A percentile compares a stretch with the other conserved stretches of the same genome.
phyloP scores from a whole-genome alignment of 2,329 filamentous ascomycete species.

The Fusarium sarcochroum region DNA sequence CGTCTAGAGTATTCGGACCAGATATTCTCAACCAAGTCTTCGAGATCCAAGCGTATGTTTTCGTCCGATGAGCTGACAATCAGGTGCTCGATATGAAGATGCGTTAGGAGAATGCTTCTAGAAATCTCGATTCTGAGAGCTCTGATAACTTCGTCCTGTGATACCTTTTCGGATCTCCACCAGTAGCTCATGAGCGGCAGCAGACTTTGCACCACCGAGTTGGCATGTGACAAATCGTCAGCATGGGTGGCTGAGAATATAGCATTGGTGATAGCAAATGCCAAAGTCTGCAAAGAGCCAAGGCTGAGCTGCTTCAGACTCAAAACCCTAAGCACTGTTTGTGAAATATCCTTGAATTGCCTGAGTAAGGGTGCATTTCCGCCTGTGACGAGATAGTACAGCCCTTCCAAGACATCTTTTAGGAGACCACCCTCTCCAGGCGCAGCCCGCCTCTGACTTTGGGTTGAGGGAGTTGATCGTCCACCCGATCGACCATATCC shows the following conservation, averaged over 20 bases:
- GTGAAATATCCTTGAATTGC: slow-evolving; percentile 69
- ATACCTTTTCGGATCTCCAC: slow-evolving; percentile 80
- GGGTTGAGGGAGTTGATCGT: slow-evolving; percentile 49
- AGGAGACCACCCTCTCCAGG: slow-evolving; percentile 53
- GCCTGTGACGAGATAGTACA: slow-evolving; percentile 74
- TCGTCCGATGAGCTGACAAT: slow-evolving; percentile 59
- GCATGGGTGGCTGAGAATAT: slow-evolving; percentile 76
- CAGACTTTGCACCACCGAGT: slow-evolving; percentile 70
- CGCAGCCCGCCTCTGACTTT: slow-evolving; percentile 49
- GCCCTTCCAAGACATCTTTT: slow-evolving; percentile 68
- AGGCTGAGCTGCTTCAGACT: slow-evolving; percentile 69
- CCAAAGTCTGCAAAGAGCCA: slow-evolving; percentile 76
- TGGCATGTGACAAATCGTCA: slow-evolving; percentile 76
- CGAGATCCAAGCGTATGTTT: slow-evolving; percentile 64
- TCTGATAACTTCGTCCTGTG: slow-evolving; percentile 72
- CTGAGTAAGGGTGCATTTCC: slow-evolving; percentile 77
- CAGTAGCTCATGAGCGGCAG: slow-evolving; percentile 80
- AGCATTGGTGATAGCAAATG: slow-evolving; percentile 82
- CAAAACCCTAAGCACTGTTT: slow-evolving; percentile 72
- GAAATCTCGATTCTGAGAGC: slow-evolving; percentile 83
- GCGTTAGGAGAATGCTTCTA: slow-evolving; percentile 76
- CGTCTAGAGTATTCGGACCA: slow-evolving; percentile 83
- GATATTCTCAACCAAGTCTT: slow-evolving; percentile 78
- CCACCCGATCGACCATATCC: slow-evolving; percentile 48
- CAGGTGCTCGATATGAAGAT: slow-evolving; percentile 73